These are phyloP conservation scores for Acer saccharum DNA, from an alignment of 345 rosid species.

Conservation along the genomic window DNA sequence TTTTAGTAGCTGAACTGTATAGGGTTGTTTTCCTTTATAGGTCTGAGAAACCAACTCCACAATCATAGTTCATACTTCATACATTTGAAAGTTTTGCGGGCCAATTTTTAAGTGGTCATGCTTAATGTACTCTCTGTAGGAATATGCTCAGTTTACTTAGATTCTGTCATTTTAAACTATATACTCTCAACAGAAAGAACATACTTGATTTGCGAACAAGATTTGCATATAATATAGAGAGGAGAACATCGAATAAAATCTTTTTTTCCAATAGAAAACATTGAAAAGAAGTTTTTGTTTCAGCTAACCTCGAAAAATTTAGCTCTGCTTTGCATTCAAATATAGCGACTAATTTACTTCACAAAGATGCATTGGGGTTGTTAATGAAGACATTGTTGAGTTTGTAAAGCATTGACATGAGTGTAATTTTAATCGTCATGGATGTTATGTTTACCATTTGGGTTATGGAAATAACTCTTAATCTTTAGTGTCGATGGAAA, in stretches of 20 bases:
- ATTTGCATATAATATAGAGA: not conserved
- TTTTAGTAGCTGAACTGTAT: not conserved
- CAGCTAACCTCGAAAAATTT: too few relatives aligned
- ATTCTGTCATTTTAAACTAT: not conserved
- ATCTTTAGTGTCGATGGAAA: not conserved
- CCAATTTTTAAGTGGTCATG: not conserved
- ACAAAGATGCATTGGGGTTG: too few relatives aligned
- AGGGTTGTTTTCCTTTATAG: not conserved
- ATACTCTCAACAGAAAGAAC: not conserved
- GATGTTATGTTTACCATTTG: not conserved
- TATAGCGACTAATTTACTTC: too few relatives aligned
- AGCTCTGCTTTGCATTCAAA: too few relatives aligned
- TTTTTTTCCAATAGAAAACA: too few relatives aligned
- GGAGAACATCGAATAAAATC: not conserved
- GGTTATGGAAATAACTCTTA: not conserved
- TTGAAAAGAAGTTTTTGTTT: too few relatives aligned
- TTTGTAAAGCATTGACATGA: too few relatives aligned
- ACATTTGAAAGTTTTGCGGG: not conserved
- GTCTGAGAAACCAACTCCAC: constrained; percentile 1
- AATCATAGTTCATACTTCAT: not conserved
- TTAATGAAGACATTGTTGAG: too few relatives aligned
- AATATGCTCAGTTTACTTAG: not conserved
- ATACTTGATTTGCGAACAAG: too few relatives aligned
- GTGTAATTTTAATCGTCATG: not conserved
- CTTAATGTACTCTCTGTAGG: too few relatives aligned